Base-by-base conservation (phyloP, 371 early-diverging fungal genomes). In the Mucor sp. region DNA sequence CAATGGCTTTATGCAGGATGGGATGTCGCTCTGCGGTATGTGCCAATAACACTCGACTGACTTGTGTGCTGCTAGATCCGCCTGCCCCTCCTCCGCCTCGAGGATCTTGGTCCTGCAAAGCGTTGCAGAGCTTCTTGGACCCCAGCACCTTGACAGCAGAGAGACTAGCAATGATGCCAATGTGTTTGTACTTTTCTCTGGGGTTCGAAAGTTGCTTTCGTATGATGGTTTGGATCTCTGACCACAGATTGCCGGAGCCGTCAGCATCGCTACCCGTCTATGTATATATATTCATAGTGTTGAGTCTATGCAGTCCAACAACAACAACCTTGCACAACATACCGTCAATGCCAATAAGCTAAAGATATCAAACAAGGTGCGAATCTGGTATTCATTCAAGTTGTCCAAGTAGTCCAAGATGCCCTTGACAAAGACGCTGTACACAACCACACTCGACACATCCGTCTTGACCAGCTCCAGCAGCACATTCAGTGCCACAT, bases 161-260 rank as follows among this genome's bases (percentile, higher is more conserved):
- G 7, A 95, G 75, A 11, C 89, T 86, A 14, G 91, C 93, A 60
- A 93, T 83, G 11, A 95, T 85, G 12, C 95, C 95, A 28, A 93
- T 83, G 67, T 87, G 81, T 66, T 92, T 93, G 73, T 91, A 91
- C 47, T 79, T 85, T 39, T 89, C 86, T n/a, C 80, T 62, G 19
- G 87, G 87, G 61, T 88, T 91, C 1, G 93, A 85, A n/a, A 95
- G 82, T 65, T 93, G 94, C 63, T 95, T 95, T 63, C 93, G 74
- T 60, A 94, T 87, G 35, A 90, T 79, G 48, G 93, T 94, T 44
- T 90, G 84, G 21, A 95, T 78, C 25, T 95, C 95, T 5, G 85
- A 79, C 71, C 87, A 79, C 7, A 91, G 75, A 32, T 69, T 74
- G 14, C 67, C 66, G 33, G 73, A 73, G 4, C 73, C 69, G 48